Evolutionary conservation across 1,284 basidiomycete species (phyloP), one percentile per base, ranked within the genome.

Genomic region (Caloboletus firmus): DNA sequence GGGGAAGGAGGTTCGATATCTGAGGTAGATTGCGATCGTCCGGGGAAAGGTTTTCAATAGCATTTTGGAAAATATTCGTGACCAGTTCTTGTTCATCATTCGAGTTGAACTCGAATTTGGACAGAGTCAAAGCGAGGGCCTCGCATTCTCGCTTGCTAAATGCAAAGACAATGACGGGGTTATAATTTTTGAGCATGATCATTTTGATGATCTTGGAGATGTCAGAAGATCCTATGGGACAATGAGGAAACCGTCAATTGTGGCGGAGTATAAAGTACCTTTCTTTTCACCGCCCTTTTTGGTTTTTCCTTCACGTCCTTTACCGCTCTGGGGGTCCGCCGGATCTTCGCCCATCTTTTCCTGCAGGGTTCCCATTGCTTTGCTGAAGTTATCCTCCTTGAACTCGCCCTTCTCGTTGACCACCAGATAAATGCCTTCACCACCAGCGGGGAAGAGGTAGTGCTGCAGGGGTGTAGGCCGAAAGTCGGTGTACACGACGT

Each of bases 141-240:
- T 99, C 97, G 72, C 97, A 99, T 76, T 99, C 96, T 52, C 96
- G 87, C 73, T 99, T 99, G 74, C 91, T 94, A 75, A 99, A 99
- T 6, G 97, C 93, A 72, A 99, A 99, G 51, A 99, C 89, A 67
- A 99, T 99, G 63, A 99, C 96, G 0, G 97, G 97, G 68, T 98
- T 97, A 75, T 94, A 97, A 72, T 95, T 95, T 74, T 97, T 96
- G 62, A 89, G 75, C 93, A 98, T 96, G 76, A 99, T 98, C 89
- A 98, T 95, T 73, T 94, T 94, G 72, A 98, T 91, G 61, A 99
- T 97, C 75, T 98, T 98, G 66, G 94, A 94, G 58, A 99, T 95
- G 73, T 99, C 97, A 37, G 93, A 93, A 2, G 83, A 76, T n/a
- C 92, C 88, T 94, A 61, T 3, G 52, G 15, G 39, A 57, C 32